Base-by-base conservation (phyloP, 805 yeast species). In the Saccharomycopsis capsularis region DNA sequence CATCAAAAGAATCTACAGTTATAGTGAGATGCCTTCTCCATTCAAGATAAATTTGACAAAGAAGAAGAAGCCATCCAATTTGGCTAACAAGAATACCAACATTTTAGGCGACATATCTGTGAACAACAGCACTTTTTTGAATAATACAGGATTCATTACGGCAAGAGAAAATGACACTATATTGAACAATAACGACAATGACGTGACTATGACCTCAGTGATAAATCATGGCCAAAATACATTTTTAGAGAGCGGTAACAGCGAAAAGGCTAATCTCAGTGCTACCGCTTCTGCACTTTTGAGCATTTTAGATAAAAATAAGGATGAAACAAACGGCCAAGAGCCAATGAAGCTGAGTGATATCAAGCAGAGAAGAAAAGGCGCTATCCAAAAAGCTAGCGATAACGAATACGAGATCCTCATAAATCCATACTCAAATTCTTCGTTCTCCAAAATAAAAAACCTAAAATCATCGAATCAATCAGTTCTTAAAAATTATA, bases 251-350 rank as follows among this genome's bases (percentile, higher is more conserved):
- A n/a, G n/a, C n/a, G n/a, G n/a, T n/a, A 7, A 29, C 13, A 13
- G n/a, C 42, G 23, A 29, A 21, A 6, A 11, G n/a, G 27, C 27
- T 5, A 30, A 48, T 9, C 13, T 50, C 18, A 50, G 53, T 23
- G 15, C 36, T 15, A 50, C 54, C 13, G 54, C 54, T 13, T 15
- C 40, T 6, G 34, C 54, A 7, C n/a, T 50, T 16, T 39, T 50
- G 36, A 40, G 48, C 16, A 47, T 50, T 25, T 39, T 47, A 30
- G 54, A 43, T 18, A 15, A 22, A 23, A 24, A 27, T 16, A 42
- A 34, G 15, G 42, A 35, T 13, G 16, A n/a, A 9, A 40, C 13
- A 13, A 18, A 19, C 18, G 3, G 11, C 7, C 32, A 27, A 27
- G 11, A 7, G 4, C 19, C 44, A n/a, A 19, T n/a, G 25, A 7